Evolutionary conservation across 75 land plant species (phyloP).

Genomic region (Pinus taeda): DNA sequence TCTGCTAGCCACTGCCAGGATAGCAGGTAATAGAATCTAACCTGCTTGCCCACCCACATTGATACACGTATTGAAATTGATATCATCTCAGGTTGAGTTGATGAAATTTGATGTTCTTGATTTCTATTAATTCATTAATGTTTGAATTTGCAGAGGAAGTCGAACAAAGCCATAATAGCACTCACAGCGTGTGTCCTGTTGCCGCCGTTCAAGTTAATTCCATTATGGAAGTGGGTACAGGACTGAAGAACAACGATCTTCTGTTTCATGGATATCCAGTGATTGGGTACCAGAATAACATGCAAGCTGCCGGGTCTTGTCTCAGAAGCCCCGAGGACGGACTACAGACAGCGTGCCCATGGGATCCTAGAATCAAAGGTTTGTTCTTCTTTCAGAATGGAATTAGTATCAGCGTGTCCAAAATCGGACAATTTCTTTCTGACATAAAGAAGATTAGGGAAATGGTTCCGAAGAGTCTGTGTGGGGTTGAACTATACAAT

Average conservation of each 20-base stretch:
- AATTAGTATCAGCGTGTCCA: too few relatives aligned
- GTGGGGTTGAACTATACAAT: slow-evolving; percentile 17
- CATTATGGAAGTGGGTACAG: slow-evolving; percentile 5
- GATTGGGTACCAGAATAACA: slow-evolving; percentile 23
- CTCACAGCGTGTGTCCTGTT: slow-evolving; percentile 7
- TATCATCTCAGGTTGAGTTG: too few relatives aligned
- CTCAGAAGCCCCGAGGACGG: not conserved
- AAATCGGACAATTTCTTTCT: too few relatives aligned
- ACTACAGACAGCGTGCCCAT: slow-evolving; percentile 2
- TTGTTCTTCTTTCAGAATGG: too few relatives aligned
- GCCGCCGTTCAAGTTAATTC: not conserved
- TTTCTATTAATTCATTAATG: not conserved
- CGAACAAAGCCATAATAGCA: slow-evolving; percentile 7
- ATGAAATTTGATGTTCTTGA: too few relatives aligned
- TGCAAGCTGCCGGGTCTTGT: slow-evolving; percentile 25
- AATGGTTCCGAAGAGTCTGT: slow-evolving; percentile 3
- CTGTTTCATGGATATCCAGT: slow-evolving; percentile 32
- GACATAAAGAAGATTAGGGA: slow-evolving; percentile 15
- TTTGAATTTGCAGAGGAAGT: slow-evolving; percentile 24
- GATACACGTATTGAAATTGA: too few relatives aligned
- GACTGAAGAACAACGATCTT: slow-evolving; percentile 14
- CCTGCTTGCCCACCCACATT: too few relatives aligned
- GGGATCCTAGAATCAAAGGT: slow-evolving; percentile 4
- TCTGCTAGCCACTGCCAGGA: too few relatives aligned
- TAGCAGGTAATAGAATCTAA: too few relatives aligned